A percentile compares a stretch with the other conserved stretches of the same genome.
Evolutionary conservation across 768 basidiomycete genomes (phyloP).

Genomic region (Lepiota venenata): DNA sequence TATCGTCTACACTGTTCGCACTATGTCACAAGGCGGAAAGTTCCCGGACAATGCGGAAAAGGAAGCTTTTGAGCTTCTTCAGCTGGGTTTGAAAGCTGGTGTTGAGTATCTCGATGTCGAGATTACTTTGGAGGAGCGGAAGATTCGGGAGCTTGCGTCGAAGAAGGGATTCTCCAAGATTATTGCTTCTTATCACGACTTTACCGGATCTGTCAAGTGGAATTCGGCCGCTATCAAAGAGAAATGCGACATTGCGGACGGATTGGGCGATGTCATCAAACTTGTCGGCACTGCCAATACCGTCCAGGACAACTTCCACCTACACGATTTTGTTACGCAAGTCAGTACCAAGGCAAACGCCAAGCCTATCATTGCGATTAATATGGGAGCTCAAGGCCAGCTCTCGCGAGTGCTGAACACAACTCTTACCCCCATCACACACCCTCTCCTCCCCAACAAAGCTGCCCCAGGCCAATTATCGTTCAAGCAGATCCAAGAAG

Average conservation of each 20-base stretch:
- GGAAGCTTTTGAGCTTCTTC: constrained; percentile 71
- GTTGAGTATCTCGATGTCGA: constrained; percentile 96
- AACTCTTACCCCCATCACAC: constrained; percentile 88
- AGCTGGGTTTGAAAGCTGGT: constrained; percentile 75
- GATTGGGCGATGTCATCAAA: constrained; percentile 87
- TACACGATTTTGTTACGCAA: constrained; percentile 67
- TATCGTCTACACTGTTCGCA: constrained; percentile 89
- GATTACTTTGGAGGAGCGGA: constrained; percentile 63
- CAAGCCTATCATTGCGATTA: constrained; percentile 92
- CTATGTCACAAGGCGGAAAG: constrained; percentile 84
- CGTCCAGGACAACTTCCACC: constrained; percentile 74
- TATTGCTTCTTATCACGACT: constrained; percentile 95
- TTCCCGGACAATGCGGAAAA: constrained; percentile 79
- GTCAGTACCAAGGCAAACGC: constrained; percentile 37
- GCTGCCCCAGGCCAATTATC: constrained; percentile 95
- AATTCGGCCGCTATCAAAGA: constrained; percentile 58
- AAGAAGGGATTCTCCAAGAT: constrained; percentile 74
- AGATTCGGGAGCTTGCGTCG: constrained; percentile 53
- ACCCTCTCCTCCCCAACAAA: constrained; percentile 77
- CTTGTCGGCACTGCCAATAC: constrained; percentile 81
- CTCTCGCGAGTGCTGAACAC: constrained; percentile 85
- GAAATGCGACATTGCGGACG: constrained; percentile 63
- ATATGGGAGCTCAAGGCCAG: constrained; percentile 89
- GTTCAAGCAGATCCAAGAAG: constrained; percentile 81
- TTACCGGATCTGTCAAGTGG: constrained; percentile 86